Base-by-base conservation (phyloP, 306 rosid genomes). In the Glycyrrhiza uralensis region DNA sequence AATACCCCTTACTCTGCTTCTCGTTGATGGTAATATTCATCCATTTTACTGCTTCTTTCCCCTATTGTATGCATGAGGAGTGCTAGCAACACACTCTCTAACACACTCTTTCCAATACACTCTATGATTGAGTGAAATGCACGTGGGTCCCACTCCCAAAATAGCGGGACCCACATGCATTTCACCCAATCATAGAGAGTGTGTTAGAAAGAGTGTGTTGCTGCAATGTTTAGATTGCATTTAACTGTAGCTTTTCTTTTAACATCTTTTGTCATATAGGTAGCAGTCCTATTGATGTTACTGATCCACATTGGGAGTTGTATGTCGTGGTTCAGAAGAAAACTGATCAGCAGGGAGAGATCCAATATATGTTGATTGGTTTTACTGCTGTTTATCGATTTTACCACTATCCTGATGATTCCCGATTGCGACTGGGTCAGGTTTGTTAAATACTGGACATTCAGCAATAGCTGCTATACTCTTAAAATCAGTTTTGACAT, bases 361-460 rank as follows among this genome's bases (percentile, higher is more conserved):
- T 47, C 54, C 80, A 71, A 58, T 74, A 52, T 72, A 49, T 67
- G 69, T 74, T 94, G 83, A 85, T 89, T 69, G 98, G 98, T 76
- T 94, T 91, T 72, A 74, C 96, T 11, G 97, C 96, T 46, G 51
- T 89, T 6, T 94, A 94, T 86, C 95, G 98, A 17, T 94, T 94
- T 82, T 89, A 80, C 71, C 97, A 86, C 79, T 94, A 94, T 82
- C 92, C 96, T 6, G 86, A 77, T 72, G 73, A 73, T 78, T 85
- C 86, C 83, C 94, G 96, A 20, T 74, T 94, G 87, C 92, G 97
- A 18, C 77, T 89, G 33, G 79, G 98, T 76, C 98, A 91, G 98
- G 97, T 93, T 45, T 77, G 69, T 47, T 35, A 18, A 42, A 20
- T 35, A 55, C 52, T 30, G 62, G 38, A 12, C 76, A 55, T 56